Conservation (phyloP, 257 asterid species). For the Osmanthus fragrans region DNA sequence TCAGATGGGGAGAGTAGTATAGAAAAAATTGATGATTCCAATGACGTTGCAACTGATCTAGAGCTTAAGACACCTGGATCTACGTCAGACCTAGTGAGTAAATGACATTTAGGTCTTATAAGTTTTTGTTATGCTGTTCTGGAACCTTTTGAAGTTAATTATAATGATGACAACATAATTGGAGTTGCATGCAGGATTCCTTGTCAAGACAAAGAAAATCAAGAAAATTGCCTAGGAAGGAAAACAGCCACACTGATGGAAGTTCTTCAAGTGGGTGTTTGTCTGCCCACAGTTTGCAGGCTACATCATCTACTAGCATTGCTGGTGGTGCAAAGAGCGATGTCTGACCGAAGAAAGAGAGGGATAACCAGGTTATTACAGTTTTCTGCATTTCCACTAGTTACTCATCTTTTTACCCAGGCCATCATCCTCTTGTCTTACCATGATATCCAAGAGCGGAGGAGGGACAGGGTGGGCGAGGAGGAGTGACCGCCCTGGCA, state of each 20-base stretch:
- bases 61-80: constrained; percentile 99
- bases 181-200: constrained; percentile 56
- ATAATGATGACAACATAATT: constrained; percentile 10
- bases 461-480: no score
- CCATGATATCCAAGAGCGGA: no score
- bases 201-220: constrained; percentile 59
- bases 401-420: not conserved
- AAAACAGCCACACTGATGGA: constrained; percentile 56
- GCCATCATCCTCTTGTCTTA: not conserved
- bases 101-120: constrained; percentile 14
- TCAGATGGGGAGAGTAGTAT: constrained; percentile 64
- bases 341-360: constrained; percentile 35
- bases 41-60: constrained; percentile 81
- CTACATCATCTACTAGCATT: constrained; percentile 70
- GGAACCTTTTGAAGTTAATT: not conserved
- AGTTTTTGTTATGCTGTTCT: not conserved
- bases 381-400: constrained; percentile 17
- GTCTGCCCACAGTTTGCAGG: constrained; percentile 75
- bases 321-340: constrained; percentile 56
- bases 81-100: constrained; percentile 68
- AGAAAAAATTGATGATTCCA: constrained; percentile 63
- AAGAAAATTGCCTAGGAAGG: constrained; percentile 56
- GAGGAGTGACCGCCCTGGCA: no score
- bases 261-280: constrained; percentile 91
- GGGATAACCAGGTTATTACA: constrained; percentile 11